Percentiles rank a stretch among this genome's conserved stretches.
These are phyloP conservation scores for Cytospora piceicola DNA, from an alignment of 2,329 filamentous ascomycete species.

Conservation along the genomic window DNA sequence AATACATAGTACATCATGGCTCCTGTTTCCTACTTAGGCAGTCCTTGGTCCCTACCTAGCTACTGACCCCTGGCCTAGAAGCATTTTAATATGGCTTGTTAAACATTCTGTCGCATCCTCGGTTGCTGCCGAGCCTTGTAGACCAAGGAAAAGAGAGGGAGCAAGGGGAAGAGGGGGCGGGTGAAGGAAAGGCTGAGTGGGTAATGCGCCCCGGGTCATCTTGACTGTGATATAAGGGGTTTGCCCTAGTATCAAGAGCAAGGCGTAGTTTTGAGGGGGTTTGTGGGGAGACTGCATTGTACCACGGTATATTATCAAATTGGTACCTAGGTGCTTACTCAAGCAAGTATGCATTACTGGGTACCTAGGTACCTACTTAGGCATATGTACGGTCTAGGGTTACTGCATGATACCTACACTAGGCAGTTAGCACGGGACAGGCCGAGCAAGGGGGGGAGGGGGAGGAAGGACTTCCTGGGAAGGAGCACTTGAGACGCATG, in stretches of 20 bases:
- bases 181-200: not conserved
- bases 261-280: not conserved
- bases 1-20: not conserved
- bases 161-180: not conserved
- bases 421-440: slow-evolving; percentile 18
- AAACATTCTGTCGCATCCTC: not conserved
- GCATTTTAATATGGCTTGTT: not conserved
- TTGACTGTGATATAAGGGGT: not conserved
- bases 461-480: slow-evolving; percentile 2
- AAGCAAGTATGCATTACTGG: not conserved
- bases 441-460: slow-evolving; percentile 19
- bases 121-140: not conserved
- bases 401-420: slow-evolving; percentile 6
- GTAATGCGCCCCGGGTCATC: not conserved
- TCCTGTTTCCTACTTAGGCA: too few species aligned
- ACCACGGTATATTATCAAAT: not conserved
- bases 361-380: not conserved
- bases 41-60: too few species aligned
- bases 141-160: not conserved
- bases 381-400: not conserved
- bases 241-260: not conserved
- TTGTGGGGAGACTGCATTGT: not conserved
- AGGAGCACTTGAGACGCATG: slow-evolving; percentile 2
- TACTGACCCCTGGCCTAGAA: not conserved
- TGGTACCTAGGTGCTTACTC: not conserved